Evolutionary conservation across 2,329 filamentous ascomycete species (phyloP).

Genomic region (Colletotrichum australisinense): DNA sequence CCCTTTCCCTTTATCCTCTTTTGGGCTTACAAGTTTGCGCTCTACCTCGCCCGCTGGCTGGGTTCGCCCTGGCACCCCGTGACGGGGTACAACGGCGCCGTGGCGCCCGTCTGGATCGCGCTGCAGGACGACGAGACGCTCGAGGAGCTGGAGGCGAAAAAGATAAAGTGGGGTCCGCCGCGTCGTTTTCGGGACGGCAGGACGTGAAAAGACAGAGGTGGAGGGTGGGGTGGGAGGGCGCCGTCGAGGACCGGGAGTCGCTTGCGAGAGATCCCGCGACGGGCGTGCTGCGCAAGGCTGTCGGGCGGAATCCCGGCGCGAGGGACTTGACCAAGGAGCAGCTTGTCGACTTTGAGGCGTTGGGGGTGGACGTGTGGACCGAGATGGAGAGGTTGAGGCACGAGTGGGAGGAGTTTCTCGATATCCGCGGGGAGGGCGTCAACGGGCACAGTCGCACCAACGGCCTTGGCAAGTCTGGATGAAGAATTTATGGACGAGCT

Average conservation of each 20-base stretch:
- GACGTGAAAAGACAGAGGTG: slow-evolving; percentile 83
- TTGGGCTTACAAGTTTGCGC: slow-evolving; percentile 73
- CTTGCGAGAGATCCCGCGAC: slow-evolving; percentile 57
- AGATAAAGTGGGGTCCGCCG: slow-evolving; percentile 86
- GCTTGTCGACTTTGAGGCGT: slow-evolving; percentile 69
- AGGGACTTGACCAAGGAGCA: slow-evolving; percentile 70
- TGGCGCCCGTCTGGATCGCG: slow-evolving; percentile 81
- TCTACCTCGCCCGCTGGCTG: slow-evolving; percentile 79
- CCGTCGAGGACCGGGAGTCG: slow-evolving; percentile 58
- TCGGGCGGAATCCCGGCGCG: slow-evolving; percentile 70
- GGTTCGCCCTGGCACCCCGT: slow-evolving; percentile 92
- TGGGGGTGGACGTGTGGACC: slow-evolving; percentile 72
- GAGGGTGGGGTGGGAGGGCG: slow-evolving; percentile 80
- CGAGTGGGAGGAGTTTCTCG: slow-evolving; percentile 69
- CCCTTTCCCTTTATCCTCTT: slow-evolving; percentile 75
- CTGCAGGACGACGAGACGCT: slow-evolving; percentile 74
- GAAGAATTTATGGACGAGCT: neutral
- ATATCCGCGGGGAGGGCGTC: slow-evolving; percentile 7
- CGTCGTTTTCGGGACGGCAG: slow-evolving; percentile 66
- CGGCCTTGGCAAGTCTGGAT: slow-evolving; percentile 7
- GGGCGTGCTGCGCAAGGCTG: slow-evolving; percentile 61
- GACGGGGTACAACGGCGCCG: slow-evolving; percentile 80
- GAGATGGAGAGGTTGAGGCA: slow-evolving; percentile 78
- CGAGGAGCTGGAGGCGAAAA: slow-evolving; percentile 64
- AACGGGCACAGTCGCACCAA: neutral